Evolutionary conservation across 495 filamentous ascomycete species (phyloP).

Genomic region (Aspergillus campestris): DNA sequence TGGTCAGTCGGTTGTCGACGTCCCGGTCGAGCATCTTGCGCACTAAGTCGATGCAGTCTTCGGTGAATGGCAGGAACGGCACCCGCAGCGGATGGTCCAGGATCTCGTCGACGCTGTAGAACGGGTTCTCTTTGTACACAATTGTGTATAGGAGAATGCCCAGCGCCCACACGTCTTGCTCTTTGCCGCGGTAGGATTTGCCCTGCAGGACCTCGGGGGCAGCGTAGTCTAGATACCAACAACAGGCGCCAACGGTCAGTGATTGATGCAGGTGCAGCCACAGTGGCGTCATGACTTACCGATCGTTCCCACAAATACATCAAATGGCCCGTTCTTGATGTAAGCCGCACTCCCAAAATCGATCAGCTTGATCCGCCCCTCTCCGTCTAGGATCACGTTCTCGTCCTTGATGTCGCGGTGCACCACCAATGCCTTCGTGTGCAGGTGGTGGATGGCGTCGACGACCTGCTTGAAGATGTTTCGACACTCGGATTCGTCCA

Average conservation of each 20-base stretch:
- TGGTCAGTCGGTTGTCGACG: constrained; percentile 69
- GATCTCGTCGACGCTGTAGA: constrained; percentile 98
- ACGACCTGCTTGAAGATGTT: constrained; percentile 95
- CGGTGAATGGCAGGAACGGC: constrained; percentile 78
- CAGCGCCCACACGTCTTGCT: constrained; percentile 98
- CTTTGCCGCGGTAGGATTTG: constrained; percentile 85
- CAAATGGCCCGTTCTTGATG: constrained; percentile 96
- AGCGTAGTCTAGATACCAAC: constrained; percentile 69
- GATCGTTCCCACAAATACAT: constrained; percentile 98
- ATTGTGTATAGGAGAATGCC: constrained; percentile 97
- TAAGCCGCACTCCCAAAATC: constrained; percentile 98
- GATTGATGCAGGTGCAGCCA: too few relatives aligned
- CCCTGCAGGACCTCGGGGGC: constrained; percentile 95
- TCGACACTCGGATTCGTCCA: constrained; percentile 89
- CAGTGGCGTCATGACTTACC: constrained; percentile 47
- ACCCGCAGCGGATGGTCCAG: constrained; percentile 93
- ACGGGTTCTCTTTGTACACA: constrained; percentile 98
- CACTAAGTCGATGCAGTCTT: constrained; percentile 83
- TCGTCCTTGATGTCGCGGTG: constrained; percentile 99
- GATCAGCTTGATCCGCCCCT: constrained; percentile 93
- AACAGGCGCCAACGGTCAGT: background rate
- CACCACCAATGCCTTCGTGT: constrained; percentile 85
- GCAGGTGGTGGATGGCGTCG: constrained; percentile 80
- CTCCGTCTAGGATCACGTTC: constrained; percentile 91
- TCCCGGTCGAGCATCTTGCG: constrained; percentile 85